Conservation (phyloP, 1,284 basidiomycete species). For the Grifola frondosa region DNA sequence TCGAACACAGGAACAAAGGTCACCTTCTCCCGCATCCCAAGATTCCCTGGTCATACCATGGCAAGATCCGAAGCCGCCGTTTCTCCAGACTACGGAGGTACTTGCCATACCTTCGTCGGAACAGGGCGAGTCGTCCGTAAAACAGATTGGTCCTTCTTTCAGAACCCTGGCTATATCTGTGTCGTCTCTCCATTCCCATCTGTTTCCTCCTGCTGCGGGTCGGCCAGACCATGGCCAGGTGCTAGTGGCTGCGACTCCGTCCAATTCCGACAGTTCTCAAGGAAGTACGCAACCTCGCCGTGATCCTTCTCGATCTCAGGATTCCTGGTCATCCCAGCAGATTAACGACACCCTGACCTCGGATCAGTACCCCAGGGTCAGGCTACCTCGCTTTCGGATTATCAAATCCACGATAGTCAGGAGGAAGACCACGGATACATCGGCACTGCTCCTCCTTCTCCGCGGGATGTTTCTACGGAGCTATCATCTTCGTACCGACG, state of each 20-base stretch:
- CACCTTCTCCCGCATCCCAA: conserved; percentile 43
- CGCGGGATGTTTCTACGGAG: conserved; percentile 15
- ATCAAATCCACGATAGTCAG: not conserved
- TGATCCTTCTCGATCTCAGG: conserved; percentile 7
- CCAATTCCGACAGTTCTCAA: conserved; percentile 12
- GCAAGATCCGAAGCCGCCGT: conserved; percentile 46
- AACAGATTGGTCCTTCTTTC: conserved; percentile 17
- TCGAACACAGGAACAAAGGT: conserved; percentile 26
- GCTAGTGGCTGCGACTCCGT: conserved; percentile 20
- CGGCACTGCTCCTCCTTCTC: conserved; percentile 1
- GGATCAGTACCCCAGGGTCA: conserved; percentile 8
- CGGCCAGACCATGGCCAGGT: conserved; percentile 7
- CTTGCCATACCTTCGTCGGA: conserved; percentile 61
- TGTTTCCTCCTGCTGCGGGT: conserved; percentile 1
- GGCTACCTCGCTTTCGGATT: not conserved
- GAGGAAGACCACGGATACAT: not conserved
- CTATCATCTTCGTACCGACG: conserved; percentile 23
- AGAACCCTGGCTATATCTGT: conserved; percentile 18
- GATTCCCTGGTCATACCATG: conserved; percentile 52
- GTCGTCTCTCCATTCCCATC: not conserved
- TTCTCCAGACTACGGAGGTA: conserved; percentile 47
- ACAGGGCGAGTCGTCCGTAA: conserved; percentile 34
- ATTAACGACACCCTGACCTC: conserved; percentile 5
- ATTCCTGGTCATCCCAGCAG: conserved; percentile 12
- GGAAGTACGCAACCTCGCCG: too few species aligned